These are phyloP conservation scores for carrot (Daucus carota) DNA, from an alignment of 129 eudicot genomes.

Conservation along the genomic window DH1_v3.0 NC_030382.2:58177501-58178000, in stretches of 20 bases:
- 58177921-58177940: slow-evolving; percentile 71
- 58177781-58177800: background rate
- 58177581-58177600: background rate
- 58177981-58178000: background rate
- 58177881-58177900: slow-evolving; percentile 90
- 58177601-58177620: background rate
- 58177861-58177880: slow-evolving; percentile 51
- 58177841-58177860: slow-evolving; percentile 6
- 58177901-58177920: slow-evolving; percentile 90
- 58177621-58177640: background rate
- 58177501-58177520: slow-evolving; percentile 65
- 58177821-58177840: background rate
- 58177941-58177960: slow-evolving; percentile 96
- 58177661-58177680: background rate
- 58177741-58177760: slow-evolving; percentile 78
- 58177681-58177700: background rate
- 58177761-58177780: slow-evolving; percentile 94
- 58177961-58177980: slow-evolving; percentile 78
- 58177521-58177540: background rate
- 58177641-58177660: background rate
- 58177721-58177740: slow-evolving; percentile 99
- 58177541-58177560: background rate
- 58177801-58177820: no score
- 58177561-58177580: background rate
- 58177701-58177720: slow-evolving; percentile 55